Evolutionary conservation across 1,284 basidiomycete species (phyloP).

Genomic region (Cystobasidium sp.): DNA sequence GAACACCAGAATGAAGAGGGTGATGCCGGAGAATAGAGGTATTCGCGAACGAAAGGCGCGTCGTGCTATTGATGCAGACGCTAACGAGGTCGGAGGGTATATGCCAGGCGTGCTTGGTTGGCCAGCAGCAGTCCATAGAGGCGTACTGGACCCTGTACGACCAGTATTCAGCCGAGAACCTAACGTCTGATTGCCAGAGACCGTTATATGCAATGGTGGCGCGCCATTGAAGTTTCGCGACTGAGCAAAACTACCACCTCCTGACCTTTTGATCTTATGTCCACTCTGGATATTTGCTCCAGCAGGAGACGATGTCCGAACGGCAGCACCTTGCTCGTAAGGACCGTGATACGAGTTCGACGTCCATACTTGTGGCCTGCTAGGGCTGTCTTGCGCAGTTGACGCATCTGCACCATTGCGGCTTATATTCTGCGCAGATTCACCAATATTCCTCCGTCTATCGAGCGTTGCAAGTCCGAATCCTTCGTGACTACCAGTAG

Average conservation of each 20-base stretch:
- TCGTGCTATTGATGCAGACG: background rate
- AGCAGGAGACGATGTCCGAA: background rate
- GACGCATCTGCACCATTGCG: background rate
- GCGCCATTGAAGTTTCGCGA: conserved; percentile 9
- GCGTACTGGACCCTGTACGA: background rate
- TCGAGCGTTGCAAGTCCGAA: background rate
- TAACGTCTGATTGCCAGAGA: background rate
- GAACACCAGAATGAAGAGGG: conserved; percentile 1
- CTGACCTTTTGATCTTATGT: background rate
- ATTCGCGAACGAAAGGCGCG: conserved; percentile 10
- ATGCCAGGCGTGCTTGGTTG: background rate
- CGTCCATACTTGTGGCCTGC: conserved; percentile 2
- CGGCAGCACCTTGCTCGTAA: background rate
- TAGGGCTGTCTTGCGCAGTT: background rate
- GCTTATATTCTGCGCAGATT: background rate
- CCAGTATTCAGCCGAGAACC: conserved; percentile 8
- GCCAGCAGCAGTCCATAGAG: background rate
- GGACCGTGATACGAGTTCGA: conserved; percentile 3
- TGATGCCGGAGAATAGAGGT: conserved; percentile 11
- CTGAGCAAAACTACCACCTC: conserved; percentile 20
- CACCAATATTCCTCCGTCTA: background rate
- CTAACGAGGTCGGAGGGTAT: conserved; percentile 7
- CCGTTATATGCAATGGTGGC: conserved; percentile 15
- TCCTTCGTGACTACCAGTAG: background rate
- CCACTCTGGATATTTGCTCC: background rate